Evolutionary conservation across 2,329 filamentous ascomycete species (phyloP).

Genomic region (Colletotrichum tropicicola): DNA sequence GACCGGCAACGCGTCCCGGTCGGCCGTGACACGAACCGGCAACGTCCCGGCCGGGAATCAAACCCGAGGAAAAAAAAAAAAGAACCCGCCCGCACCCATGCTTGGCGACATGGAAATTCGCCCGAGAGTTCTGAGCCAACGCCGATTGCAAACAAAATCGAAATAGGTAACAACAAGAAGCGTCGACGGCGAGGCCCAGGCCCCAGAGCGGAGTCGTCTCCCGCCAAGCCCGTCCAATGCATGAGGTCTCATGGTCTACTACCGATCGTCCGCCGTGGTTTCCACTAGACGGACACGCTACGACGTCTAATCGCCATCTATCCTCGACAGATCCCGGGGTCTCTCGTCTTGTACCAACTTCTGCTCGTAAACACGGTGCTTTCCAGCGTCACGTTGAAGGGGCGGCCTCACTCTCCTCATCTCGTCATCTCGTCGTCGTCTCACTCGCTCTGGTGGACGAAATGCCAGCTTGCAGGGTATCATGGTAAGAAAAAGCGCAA

Average conservation of each 20-base stretch:
- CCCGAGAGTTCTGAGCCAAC: neutral
- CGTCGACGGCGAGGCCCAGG: too few species aligned
- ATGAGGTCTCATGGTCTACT: neutral
- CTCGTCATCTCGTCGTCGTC: neutral
- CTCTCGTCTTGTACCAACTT: neutral
- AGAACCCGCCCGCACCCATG: too few species aligned
- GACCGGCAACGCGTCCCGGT: constrained; percentile 24
- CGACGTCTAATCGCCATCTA: neutral
- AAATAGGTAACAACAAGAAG: constrained; percentile 7
- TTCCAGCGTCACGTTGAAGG: constrained; percentile 32
- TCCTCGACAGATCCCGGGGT: neutral
- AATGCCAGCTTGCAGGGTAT: constrained; percentile 26
- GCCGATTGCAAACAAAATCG: neutral
- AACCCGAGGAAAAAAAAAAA: neutral
- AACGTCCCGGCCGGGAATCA: constrained; percentile 5
- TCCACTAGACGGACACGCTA: too few species aligned
- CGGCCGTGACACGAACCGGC: constrained; percentile 5
- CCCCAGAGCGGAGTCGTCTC: neutral
- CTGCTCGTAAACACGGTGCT: too few species aligned
- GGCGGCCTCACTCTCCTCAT: constrained; percentile 3
- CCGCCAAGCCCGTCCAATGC: constrained; percentile 7
- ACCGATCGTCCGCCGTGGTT: neutral
- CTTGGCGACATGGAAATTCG: too few species aligned
- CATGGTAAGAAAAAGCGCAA: constrained; percentile 27
- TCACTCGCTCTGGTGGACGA: too few species aligned